Evolutionary conservation across 1,284 basidiomycete genomes (phyloP), one percentile per base, ranked within the genome.

Genomic region (Irpex rosettiformis): DNA sequence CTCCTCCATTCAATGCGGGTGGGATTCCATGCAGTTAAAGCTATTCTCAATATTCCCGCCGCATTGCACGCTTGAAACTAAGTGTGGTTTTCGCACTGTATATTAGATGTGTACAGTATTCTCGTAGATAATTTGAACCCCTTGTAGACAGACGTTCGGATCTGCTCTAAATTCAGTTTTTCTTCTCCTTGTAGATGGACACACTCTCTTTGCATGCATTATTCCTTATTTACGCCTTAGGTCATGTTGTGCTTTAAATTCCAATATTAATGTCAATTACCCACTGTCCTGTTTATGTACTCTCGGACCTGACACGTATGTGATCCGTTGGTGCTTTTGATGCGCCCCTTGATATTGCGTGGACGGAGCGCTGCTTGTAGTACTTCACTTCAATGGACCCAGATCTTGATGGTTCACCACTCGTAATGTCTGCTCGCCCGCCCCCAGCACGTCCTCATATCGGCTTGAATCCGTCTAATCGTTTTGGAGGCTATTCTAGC

Each of bases 391-490:
- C 16, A 8, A 16, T 22, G 48, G 11, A 28, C 10, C 18, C 48
- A 28, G 27, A 28, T 51, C 24, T 51, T 25, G 16, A 51, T 28
- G 43, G 8, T 18, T 47, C 18, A 24, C 25, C 16, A 56, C 42
- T 54, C 52, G 40, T 28, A 33, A 89, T 89, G 86, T 76, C 74
- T 67, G 78, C 86, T 63, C 79, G 85, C 65, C 83, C 89, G 29
- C 89, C 90, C 55, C 89, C 89, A 65, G 79, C 88, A 47, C 81
- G 89, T 57, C 89, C 90, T 49, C 89, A 92, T 72, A 83, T 89
- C 61, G 85, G 80, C 52, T 75, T 90, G 52, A 81, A 83, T 61
- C 76, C 85, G 3, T 79, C 83, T 13, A 65, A 73, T 65, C 79
- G 81, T 67, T 82, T 80, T 66, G 69, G 76, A 45, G 65, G 73